A percentile compares a stretch with the other conserved stretches of the same genome.
phyloP scores from a whole-genome alignment of 805 yeast species.

The Ogataea trehalophila region DNA sequence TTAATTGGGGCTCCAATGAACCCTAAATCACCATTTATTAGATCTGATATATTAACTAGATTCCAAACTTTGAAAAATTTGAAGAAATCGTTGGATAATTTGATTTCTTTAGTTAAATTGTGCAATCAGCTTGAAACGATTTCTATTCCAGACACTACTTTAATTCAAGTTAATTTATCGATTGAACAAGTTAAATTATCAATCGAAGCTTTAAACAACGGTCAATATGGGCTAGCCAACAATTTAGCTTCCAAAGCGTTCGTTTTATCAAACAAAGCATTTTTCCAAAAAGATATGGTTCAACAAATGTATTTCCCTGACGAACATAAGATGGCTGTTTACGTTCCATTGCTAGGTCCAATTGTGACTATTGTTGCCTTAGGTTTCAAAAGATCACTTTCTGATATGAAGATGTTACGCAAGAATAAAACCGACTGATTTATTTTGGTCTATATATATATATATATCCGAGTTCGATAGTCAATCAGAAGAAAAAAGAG shows the following conservation, averaged over 20 bases:
- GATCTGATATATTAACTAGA: slow-evolving; percentile 65
- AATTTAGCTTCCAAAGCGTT: slow-evolving; percentile 48
- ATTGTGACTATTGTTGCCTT: slow-evolving; percentile 56
- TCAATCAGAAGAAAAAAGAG: not conserved
- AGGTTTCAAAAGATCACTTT: slow-evolving; percentile 42
- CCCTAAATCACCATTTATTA: slow-evolving; percentile 55
- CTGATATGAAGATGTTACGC: not conserved
- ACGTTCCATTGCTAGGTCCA: slow-evolving; percentile 87
- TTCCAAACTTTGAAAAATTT: slow-evolving; percentile 54
- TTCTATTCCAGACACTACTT: slow-evolving; percentile 75
- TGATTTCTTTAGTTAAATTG: slow-evolving; percentile 67
- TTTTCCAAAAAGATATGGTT: slow-evolving; percentile 92
- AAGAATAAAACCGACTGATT: not conserved
- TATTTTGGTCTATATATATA: not conserved
- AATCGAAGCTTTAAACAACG: slow-evolving; percentile 25
- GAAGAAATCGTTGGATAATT: slow-evolving; percentile 57
- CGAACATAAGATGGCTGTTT: slow-evolving; percentile 93
- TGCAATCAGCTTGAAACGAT: slow-evolving; percentile 68
- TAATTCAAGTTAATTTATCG: slow-evolving; percentile 49
- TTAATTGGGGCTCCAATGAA: slow-evolving; percentile 61
- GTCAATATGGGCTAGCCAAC: slow-evolving; percentile 37
- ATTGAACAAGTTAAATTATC: slow-evolving; percentile 38
- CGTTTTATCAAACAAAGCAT: slow-evolving; percentile 64
- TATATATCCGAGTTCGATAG: not conserved
- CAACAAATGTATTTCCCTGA: slow-evolving; percentile 93